phyloP scores from a whole-genome alignment of 2,329 filamentous ascomycete species.

The Trematosphaeria pertusa region DNA sequence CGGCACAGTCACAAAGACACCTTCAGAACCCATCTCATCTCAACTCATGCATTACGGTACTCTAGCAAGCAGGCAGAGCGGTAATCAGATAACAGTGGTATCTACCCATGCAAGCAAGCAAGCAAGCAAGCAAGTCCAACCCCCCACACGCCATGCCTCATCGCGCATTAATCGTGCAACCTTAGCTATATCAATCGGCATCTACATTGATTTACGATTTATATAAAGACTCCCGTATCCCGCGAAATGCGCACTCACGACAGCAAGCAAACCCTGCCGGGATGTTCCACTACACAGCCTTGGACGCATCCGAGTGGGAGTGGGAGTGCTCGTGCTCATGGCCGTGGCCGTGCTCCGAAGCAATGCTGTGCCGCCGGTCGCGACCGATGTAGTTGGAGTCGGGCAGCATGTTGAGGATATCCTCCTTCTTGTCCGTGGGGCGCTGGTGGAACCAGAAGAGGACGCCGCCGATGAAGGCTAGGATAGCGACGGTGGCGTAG shows the following conservation, averaged over 20 bases:
- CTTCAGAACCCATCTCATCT: no score
- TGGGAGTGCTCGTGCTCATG: not conserved
- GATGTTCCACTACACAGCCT: not conserved
- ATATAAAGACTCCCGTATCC: not conserved
- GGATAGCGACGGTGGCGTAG: conserved; percentile 68
- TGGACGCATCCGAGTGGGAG: no score
- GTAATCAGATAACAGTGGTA: no score
- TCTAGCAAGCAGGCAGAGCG: no score
- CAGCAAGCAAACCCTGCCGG: not conserved
- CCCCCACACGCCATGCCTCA: no score
- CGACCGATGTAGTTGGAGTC: conserved; percentile 44
- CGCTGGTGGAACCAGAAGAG: conserved; percentile 74
- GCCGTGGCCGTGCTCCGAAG: conserved; percentile 17
- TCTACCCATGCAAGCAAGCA: no score
- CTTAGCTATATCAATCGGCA: not conserved
- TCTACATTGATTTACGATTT: not conserved
- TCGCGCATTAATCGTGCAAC: not conserved
- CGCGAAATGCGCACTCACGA: not conserved
- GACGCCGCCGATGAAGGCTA: conserved; percentile 67
- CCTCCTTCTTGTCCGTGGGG: conserved; percentile 71
- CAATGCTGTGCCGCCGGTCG: conserved; percentile 36
- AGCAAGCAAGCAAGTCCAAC: no score
- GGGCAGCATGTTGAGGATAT: conserved; percentile 69
- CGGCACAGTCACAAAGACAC: no score
- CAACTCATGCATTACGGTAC: no score